phyloP scores from a whole-genome alignment of 83 land plant species.

The Picea abies region DNA sequence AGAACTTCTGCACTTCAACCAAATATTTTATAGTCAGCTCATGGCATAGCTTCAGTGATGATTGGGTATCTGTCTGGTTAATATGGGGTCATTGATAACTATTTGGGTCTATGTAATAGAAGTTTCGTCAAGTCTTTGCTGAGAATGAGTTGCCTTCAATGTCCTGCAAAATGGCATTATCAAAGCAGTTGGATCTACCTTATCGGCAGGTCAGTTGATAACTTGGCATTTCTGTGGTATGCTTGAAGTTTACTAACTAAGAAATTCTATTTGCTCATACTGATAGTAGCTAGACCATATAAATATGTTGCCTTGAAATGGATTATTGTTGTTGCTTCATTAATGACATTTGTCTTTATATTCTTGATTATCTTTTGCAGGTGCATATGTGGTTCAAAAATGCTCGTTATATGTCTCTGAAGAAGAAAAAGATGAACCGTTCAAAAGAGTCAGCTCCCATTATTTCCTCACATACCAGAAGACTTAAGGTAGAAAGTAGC shows the following conservation, averaged over 20 bases:
- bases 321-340: background rate
- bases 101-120: slow-evolving; percentile 12
- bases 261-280: background rate
- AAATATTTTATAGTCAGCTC: background rate
- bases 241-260: too few relatives aligned
- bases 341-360: background rate
- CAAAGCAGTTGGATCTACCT: slow-evolving; percentile 22
- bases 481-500: background rate
- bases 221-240: too few relatives aligned
- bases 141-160: slow-evolving; percentile 20
- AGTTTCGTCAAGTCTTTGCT: slow-evolving; percentile 13
- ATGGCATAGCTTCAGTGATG: background rate
- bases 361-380: slow-evolving; percentile 26
- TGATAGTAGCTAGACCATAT: background rate
- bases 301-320: background rate
- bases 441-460: background rate
- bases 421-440: slow-evolving; percentile 52
- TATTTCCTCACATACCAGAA: background rate
- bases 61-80: background rate
- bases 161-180: slow-evolving; percentile 6
- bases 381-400: slow-evolving; percentile 79
- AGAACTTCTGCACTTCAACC: slow-evolving; percentile 16
- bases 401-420: slow-evolving; percentile 66
- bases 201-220: slow-evolving; percentile 11
- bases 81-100: background rate